Base-by-base conservation (phyloP, 176 grass and related monocot genomes). In the Musa acuminata region DNA sequence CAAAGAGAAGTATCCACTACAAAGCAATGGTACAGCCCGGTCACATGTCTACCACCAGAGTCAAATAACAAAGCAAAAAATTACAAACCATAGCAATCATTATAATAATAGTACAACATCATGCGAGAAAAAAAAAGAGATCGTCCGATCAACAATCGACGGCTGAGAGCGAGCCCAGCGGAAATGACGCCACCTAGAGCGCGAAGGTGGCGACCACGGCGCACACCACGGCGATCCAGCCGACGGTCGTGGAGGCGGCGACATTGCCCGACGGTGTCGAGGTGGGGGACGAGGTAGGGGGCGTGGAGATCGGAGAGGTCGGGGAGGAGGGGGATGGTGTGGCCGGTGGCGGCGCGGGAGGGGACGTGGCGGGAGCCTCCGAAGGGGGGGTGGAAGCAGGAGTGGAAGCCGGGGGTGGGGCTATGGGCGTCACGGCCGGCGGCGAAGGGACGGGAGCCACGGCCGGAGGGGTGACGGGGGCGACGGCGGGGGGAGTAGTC, bases 61-160 rank as follows among this genome's bases (percentile, higher is more conserved):
- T 67, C 64, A 5, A 35, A 35, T 35, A 35, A 35, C 64, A 27
- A 67, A 67, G 13, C 16, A 12, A 11, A 14, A 67, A 66, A 67
- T 67, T 67, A 67, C 64, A 67, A 67, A 20, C 14, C 52, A 58
- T 6, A 27, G 51, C 21, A 35, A 29, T 54, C 17, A 58, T 58
- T 58, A 57, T 9, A 58, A 17, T 55, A 9, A 74, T 58, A 74
- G 9, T 20, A 49, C 71, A 57, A 57, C 14, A 58, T 13, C 55
- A 74, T 16, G 24, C n/a, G 17, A n/a, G 23, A 2, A n/a, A 20
- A 49, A 71, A 71, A 4, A 50, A 71, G 8, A 23, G 11, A 22
- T 50, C 74, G 27, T 76, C 57, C n/a, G 43, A 76, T 76, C 74
- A 17, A 51, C 43, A 53, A 66, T 52, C 59, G 13, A 50, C 75